These are phyloP conservation scores for Coemansia furcata DNA, from an alignment of 192 early-diverging fungal genomes.

Conservation along the genomic window DNA sequence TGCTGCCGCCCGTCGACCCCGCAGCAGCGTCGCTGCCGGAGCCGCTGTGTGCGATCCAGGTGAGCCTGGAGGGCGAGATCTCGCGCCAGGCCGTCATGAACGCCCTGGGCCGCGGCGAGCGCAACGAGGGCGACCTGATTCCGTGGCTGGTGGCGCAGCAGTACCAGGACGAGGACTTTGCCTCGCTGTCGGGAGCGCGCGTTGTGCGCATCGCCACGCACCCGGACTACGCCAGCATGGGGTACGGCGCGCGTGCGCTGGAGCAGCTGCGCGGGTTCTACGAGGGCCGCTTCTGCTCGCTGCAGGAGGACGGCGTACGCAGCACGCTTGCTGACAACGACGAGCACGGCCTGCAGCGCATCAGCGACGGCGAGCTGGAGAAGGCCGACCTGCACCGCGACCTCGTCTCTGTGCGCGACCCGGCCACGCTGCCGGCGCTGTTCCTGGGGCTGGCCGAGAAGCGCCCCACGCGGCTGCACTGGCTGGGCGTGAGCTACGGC, in stretches of 20 bases:
- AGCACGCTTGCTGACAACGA: slow-evolving; percentile 55
- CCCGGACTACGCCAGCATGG: slow-evolving; percentile 96
- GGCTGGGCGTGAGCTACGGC: slow-evolving; percentile 95
- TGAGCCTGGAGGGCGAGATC: slow-evolving; percentile 94
- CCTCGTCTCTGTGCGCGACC: slow-evolving; percentile 79
- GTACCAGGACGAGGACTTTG: slow-evolving; percentile 98
- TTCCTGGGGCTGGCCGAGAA: slow-evolving; percentile 85
- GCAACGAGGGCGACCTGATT: slow-evolving; percentile 91
- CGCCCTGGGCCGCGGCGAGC: slow-evolving; percentile 80
- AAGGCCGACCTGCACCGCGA: slow-evolving; percentile 65
- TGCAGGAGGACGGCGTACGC: slow-evolving; percentile 56
- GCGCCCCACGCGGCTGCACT: slow-evolving; percentile 75
- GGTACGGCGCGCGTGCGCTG: slow-evolving; percentile 89
- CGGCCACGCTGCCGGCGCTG: slow-evolving; percentile 89
- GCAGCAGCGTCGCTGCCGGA: slow-evolving; percentile 76
- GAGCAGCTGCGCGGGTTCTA: slow-evolving; percentile 87
- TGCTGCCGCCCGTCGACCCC: slow-evolving; percentile 84
- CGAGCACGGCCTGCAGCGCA: slow-evolving; percentile 51
- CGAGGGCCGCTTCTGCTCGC: slow-evolving; percentile 70
- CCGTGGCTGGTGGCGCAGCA: slow-evolving; percentile 95
- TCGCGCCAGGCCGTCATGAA: slow-evolving; percentile 81
- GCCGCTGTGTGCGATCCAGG: slow-evolving; percentile 84
- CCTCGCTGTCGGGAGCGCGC: slow-evolving; percentile 88
- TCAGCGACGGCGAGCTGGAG: slow-evolving; percentile 60
- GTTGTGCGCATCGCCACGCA: slow-evolving; percentile 98